Percentiles rank a stretch among this genome's conserved stretches.
phyloP scores from a whole-genome alignment of 768 basidiomycete genomes.

The Leucosporidium creatinivorum region DNA sequence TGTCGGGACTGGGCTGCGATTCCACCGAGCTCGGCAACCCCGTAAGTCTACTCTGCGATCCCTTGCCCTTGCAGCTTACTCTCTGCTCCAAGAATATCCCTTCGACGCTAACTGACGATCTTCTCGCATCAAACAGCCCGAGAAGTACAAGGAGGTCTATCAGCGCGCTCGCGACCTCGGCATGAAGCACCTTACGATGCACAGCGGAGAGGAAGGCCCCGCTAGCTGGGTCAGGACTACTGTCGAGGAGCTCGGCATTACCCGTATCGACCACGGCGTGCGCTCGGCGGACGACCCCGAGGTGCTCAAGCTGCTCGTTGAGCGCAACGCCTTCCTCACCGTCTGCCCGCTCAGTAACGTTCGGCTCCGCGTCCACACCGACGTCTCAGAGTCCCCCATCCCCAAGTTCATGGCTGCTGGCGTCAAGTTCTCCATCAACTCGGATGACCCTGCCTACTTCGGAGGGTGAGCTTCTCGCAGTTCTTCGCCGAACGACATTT shows the following conservation, averaged over 20 bases:
- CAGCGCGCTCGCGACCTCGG: conserved; percentile 20
- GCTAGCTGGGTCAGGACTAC: conserved; percentile 26
- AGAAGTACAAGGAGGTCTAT: conserved; percentile 29
- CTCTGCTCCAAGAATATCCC: neutral
- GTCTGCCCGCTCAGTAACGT: conserved; percentile 36
- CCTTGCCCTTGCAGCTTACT: neutral
- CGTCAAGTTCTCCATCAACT: conserved; percentile 34
- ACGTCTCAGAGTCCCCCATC: conserved; percentile 31
- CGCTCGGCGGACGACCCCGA: conserved; percentile 29
- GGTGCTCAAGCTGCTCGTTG: conserved; percentile 26
- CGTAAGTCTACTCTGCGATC: neutral
- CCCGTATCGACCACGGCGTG: conserved; percentile 35
- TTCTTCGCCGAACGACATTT: neutral
- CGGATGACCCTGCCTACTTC: conserved; percentile 35
- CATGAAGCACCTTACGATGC: conserved; percentile 30
- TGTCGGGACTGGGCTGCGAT: conserved; percentile 32
- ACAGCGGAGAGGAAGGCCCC: conserved; percentile 36
- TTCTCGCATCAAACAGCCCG: conserved; percentile 6
- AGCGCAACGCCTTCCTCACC: conserved; percentile 23
- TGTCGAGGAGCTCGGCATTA: conserved; percentile 9
- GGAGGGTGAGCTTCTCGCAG: conserved; percentile 10
- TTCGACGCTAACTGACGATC: neutral
- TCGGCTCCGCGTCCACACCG: conserved; percentile 20
- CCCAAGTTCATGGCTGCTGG: conserved; percentile 29
- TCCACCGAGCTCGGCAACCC: conserved; percentile 23